Evolutionary conservation across 148 eudicot species (phyloP).

Genomic region (Linanthus parryae): DNA sequence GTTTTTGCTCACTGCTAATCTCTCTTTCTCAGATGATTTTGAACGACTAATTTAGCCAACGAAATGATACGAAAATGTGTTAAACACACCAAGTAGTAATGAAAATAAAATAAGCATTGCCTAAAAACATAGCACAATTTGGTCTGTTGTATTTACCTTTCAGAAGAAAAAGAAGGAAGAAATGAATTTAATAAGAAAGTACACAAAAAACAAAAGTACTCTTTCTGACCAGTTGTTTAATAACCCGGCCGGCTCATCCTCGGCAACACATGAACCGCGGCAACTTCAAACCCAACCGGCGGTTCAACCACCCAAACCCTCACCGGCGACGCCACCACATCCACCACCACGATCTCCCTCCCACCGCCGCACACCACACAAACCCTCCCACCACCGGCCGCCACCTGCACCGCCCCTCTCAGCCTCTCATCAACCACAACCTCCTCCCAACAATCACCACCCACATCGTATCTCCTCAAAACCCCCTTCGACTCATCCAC

Average conservation of each 20-base stretch:
- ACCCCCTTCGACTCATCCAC: constrained; percentile 59
- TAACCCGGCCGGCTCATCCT: constrained; percentile 32
- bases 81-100: too few relatives aligned
- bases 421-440: constrained; percentile 29
- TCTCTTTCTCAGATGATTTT: too few relatives aligned
- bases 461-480: constrained; percentile 39
- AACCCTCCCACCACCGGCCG: constrained; percentile 56
- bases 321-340: constrained; percentile 37
- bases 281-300: constrained; percentile 34
- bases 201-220: not conserved
- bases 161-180: too few relatives aligned
- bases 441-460: constrained; percentile 45
- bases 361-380: constrained; percentile 48
- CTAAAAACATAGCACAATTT: too few relatives aligned
- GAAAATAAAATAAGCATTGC: too few relatives aligned
- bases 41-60: too few relatives aligned
- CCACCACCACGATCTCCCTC: constrained; percentile 43
- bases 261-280: constrained; percentile 61
- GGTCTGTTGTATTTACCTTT: too few relatives aligned
- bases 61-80: too few relatives aligned
- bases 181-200: not conserved
- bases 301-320: constrained; percentile 44
- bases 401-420: constrained; percentile 48
- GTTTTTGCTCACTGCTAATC: too few relatives aligned
- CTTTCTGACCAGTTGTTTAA: not conserved